Base-by-base conservation (phyloP, 768 basidiomycete species). In the Galerina sulciceps region DNA sequence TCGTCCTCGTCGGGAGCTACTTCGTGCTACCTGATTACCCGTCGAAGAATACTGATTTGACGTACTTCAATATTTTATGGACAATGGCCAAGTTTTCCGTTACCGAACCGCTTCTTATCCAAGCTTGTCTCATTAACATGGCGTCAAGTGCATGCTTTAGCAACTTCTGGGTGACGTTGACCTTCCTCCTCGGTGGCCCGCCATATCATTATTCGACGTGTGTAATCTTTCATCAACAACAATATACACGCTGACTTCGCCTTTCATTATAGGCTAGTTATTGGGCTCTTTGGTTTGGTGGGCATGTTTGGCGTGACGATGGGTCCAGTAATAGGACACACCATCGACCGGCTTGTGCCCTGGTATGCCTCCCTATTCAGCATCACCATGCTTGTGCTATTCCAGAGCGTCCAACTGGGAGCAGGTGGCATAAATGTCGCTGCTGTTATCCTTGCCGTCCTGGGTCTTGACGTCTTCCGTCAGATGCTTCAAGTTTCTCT, bases 11-110 rank as follows among this genome's bases (percentile, higher is more conserved):
- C 4, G 78, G 88, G 20, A 74, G 86, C 41, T 94, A 89, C 67
- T 70, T 84, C 18, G 63, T 87, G 53, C 73, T 94, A n/a, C 93
- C 93, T 1, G 93, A 96, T 71, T 94, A 90, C 66, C 93, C 92
- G 1, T 83, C 88, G 11, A 93, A 90, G 69, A 89, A 90, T 67
- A 71, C 67, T 18, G 74, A 83, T 45, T 53, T 92, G 60, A 83
- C 85, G 2, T 94, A 94, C 72, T 79, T 76, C 62, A 73, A 85
- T 15, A 88, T 94, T 45, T 72, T 92, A 34, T 84, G 77, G 71
- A 88, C 87, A 9, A 94, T 94, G 93, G 87, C 76, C 5, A 89
- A 86, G 70, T 90, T 86, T 63, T 76, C 86, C 0, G 78, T 88
- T 37, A 94, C 89, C 0, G 91, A 95, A 70, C 93, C 94, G 0